Conservation (phyloP, 108 stramenopile species). For the Pseudonitzschia multiseries region DNA sequence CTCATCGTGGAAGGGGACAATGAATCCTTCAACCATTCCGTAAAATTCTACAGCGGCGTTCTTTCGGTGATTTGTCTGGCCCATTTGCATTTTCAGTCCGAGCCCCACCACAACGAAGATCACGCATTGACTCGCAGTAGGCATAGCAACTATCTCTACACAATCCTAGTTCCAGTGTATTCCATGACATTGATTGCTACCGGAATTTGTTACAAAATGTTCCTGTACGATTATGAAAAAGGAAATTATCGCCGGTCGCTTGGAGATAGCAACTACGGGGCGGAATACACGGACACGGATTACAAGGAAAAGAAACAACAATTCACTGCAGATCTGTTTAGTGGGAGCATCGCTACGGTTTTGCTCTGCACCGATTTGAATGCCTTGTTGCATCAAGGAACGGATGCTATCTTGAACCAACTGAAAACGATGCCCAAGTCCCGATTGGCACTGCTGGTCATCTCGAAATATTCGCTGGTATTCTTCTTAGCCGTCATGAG, state of each 20-base stretch:
- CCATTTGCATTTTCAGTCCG: constrained; percentile 34
- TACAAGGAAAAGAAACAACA: constrained; percentile 11
- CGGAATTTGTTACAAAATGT: constrained; percentile 47
- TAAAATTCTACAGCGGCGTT: constrained; percentile 31
- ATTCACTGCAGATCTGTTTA: constrained; percentile 34
- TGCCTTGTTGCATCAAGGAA: constrained; percentile 32
- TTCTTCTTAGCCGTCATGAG: constrained; percentile 31
- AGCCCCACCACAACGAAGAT: constrained; percentile 29
- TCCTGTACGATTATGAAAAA: constrained; percentile 30
- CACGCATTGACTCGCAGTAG: constrained; percentile 40
- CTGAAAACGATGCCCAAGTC: neutral
- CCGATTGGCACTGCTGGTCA: constrained; percentile 6
- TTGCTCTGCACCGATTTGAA: constrained; percentile 36
- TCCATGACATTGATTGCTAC: constrained; percentile 38
- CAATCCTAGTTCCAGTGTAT: constrained; percentile 28
- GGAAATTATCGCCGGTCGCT: neutral
- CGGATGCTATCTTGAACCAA: neutral
- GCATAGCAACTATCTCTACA: constrained; percentile 22
- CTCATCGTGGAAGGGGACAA: constrained; percentile 51
- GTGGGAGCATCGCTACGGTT: constrained; percentile 27
- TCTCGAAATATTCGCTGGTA: constrained; percentile 20
- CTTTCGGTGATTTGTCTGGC: constrained; percentile 31
- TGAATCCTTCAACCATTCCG: constrained; percentile 12
- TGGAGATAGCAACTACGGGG: neutral
- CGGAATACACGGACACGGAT: neutral